Conservation (phyloP, 192 early-diverging fungal species). For the Backusella morwellensis region DNA sequence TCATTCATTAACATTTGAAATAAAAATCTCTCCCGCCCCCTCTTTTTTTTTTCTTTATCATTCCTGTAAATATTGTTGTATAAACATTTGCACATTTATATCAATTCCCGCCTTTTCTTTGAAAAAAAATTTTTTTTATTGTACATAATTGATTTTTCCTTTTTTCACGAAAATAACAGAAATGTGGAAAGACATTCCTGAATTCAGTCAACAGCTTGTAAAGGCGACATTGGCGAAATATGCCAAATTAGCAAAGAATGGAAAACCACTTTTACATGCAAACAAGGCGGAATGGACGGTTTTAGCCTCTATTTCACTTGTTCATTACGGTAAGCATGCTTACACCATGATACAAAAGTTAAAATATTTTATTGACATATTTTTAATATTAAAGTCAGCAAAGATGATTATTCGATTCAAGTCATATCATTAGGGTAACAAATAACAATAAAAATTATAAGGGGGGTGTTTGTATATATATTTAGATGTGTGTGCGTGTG, state of each 20-base stretch:
- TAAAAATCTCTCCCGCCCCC: neutral
- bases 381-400: neutral
- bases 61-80: neutral
- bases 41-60: neutral
- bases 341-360: neutral
- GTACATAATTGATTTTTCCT: neutral
- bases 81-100: neutral
- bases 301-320: conserved; percentile 69
- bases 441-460: neutral
- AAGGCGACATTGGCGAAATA: conserved; percentile 52
- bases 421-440: conserved; percentile 20
- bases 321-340: neutral
- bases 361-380: conserved; percentile 6
- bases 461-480: neutral
- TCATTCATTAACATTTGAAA: neutral
- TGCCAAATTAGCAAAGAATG: conserved; percentile 62
- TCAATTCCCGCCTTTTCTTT: conserved; percentile 4
- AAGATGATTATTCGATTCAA: conserved; percentile 20
- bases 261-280: conserved; percentile 60
- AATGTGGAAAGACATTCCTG: conserved; percentile 12
- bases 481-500: neutral
- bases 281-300: conserved; percentile 82
- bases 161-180: neutral
- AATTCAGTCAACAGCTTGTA: conserved; percentile 46
- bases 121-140: conserved; percentile 9